Evolutionary conservation across 768 basidiomycete genomes (phyloP).

Genomic region (Crucibulum laeve): DNA sequence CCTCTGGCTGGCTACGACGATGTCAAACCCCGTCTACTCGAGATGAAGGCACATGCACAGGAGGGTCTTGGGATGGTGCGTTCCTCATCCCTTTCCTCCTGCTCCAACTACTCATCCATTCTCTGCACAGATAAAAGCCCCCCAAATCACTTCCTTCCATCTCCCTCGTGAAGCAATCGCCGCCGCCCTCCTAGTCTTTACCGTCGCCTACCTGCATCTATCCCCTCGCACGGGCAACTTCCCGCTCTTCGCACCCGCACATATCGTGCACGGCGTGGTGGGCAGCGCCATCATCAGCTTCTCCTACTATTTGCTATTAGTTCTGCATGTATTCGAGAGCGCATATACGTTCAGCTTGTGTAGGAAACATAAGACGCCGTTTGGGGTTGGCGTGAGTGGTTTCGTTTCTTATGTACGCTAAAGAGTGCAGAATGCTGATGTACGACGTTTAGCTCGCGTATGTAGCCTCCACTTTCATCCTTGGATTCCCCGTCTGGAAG

Average conservation of each 20-base stretch:
- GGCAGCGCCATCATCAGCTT: slow-evolving; percentile 23
- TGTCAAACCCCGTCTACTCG: slow-evolving; percentile 73
- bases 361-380: slow-evolving; percentile 44
- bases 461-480: slow-evolving; percentile 40
- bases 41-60: slow-evolving; percentile 80
- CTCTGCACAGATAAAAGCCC: slow-evolving; percentile 48
- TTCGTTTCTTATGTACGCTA: background rate
- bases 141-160: slow-evolving; percentile 54
- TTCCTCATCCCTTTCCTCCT: slow-evolving; percentile 4
- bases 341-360: slow-evolving; percentile 45
- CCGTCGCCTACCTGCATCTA: slow-evolving; percentile 27
- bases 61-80: slow-evolving; percentile 77
- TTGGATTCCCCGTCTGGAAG: slow-evolving; percentile 52
- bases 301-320: slow-evolving; percentile 25
- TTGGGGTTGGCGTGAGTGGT: slow-evolving; percentile 29
- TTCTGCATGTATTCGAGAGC: slow-evolving; percentile 41
- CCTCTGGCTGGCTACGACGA: slow-evolving; percentile 74
- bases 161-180: slow-evolving; percentile 28
- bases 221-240: slow-evolving; percentile 19
- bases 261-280: slow-evolving; percentile 21
- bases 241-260: slow-evolving; percentile 26
- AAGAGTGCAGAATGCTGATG: background rate
- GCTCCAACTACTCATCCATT: background rate
- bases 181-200: slow-evolving; percentile 18
- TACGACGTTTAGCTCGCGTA: slow-evolving; percentile 41